These are phyloP conservation scores for Beauveria scarabaeidicola DNA, from an alignment of 2,329 filamentous ascomycete species.

Conservation along the genomic window DNA sequence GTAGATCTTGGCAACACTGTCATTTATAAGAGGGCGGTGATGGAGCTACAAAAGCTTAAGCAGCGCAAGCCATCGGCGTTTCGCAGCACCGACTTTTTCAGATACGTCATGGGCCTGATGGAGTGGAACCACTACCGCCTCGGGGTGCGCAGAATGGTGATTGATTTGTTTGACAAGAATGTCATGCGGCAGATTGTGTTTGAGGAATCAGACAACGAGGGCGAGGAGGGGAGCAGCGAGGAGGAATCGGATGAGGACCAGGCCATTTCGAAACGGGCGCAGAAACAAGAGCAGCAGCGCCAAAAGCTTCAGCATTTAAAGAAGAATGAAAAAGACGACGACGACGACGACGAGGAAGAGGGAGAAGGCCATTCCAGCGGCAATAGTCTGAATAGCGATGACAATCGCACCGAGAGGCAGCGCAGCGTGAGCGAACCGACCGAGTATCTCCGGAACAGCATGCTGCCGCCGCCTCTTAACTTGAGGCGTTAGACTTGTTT, in stretches of 20 bases:
- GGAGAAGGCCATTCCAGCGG: constrained; percentile 34
- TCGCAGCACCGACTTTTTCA: constrained; percentile 68
- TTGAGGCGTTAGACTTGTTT: constrained; percentile 19
- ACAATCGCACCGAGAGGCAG: constrained; percentile 50
- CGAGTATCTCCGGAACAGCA: constrained; percentile 23
- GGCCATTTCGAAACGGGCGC: neutral
- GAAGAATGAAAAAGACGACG: constrained; percentile 49
- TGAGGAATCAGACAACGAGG: constrained; percentile 51
- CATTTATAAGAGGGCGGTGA: constrained; percentile 76
- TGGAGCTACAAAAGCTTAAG: constrained; percentile 73
- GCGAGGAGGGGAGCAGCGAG: constrained; percentile 54
- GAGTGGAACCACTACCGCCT: constrained; percentile 87
- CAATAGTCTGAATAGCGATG: constrained; percentile 16
- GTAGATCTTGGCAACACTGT: constrained; percentile 90
- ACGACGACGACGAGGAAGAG: constrained; percentile 32
- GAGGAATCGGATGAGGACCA: constrained; percentile 38
- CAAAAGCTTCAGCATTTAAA: neutral
- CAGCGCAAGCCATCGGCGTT: constrained; percentile 68
- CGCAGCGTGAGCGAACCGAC: constrained; percentile 41
- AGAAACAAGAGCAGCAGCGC: constrained; percentile 15
- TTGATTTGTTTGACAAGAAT: constrained; percentile 89
- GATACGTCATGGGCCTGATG: constrained; percentile 73
- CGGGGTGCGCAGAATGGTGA: constrained; percentile 77
- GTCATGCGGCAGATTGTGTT: constrained; percentile 80
- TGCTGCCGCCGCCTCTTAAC: constrained; percentile 27